phyloP scores from a whole-genome alignment of 495 filamentous ascomycete genomes.

The Clohesyomyces aquaticus region DNA sequence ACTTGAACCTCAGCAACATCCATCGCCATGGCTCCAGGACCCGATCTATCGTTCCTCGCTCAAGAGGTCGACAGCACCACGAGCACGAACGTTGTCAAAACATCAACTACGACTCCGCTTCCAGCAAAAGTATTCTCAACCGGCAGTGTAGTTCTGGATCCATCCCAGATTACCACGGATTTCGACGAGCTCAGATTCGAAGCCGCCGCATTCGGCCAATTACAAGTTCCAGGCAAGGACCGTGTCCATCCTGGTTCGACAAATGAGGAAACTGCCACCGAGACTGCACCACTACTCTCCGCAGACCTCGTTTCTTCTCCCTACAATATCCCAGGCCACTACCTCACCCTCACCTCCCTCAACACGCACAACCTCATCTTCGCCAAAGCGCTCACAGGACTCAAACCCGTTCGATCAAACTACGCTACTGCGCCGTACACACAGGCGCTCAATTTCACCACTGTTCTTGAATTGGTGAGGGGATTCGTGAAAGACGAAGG shows the following conservation, averaged over 20 bases:
- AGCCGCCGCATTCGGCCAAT: conserved; percentile 28
- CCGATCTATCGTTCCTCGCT: conserved; percentile 3
- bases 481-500: conserved; percentile 50
- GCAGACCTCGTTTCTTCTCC: conserved; percentile 69
- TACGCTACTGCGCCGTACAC: conserved; percentile 78
- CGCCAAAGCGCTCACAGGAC: conserved; percentile 67
- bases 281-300: not conserved
- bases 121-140: not conserved
- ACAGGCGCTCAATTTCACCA: conserved; percentile 77
- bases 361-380: conserved; percentile 67
- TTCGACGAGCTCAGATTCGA: conserved; percentile 35
- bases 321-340: conserved; percentile 68
- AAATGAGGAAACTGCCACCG: not conserved
- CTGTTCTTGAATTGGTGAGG: conserved; percentile 60
- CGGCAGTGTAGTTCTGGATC: conserved; percentile 24
- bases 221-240: conserved; percentile 1
- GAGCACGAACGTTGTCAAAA: conserved; percentile 3
- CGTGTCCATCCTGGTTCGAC: not conserved
- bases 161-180: conserved; percentile 26
- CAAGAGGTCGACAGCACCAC: not conserved
- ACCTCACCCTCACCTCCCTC: conserved; percentile 69
- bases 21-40: conserved; percentile 22
- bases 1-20: not conserved
- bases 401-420: conserved; percentile 64
- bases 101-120: not conserved